Percentiles rank a stretch among this genome's conserved stretches.
Evolutionary conservation across 306 rosid species (phyloP).

Genomic region (Lablab purpureus): DNA sequence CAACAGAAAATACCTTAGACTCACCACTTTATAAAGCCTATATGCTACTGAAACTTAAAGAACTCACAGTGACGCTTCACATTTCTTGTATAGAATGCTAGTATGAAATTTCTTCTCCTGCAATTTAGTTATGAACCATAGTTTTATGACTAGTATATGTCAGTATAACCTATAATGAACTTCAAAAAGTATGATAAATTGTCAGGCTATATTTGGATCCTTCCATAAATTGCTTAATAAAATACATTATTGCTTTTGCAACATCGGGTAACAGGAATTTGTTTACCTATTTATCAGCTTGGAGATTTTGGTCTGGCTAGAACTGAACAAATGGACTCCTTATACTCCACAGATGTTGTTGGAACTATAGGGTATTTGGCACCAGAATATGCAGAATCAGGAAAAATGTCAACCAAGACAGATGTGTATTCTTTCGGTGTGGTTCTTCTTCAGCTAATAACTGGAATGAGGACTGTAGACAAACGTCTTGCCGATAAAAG

Average conservation of each 20-base stretch:
- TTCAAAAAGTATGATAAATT: neutral
- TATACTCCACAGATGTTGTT: slow-evolving; percentile 55
- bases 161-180: neutral
- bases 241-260: neutral
- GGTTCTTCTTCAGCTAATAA: slow-evolving; percentile 74
- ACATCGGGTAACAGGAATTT: slow-evolving; percentile 28
- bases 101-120: neutral
- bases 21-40: neutral
- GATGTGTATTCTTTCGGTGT: slow-evolving; percentile 88
- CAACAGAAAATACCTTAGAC: neutral
- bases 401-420: slow-evolving; percentile 76
- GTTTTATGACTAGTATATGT: slow-evolving; percentile 1
- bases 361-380: slow-evolving; percentile 86
- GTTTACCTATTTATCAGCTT: slow-evolving; percentile 52
- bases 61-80: neutral
- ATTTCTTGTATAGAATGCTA: slow-evolving; percentile 9
- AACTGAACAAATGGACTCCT: slow-evolving; percentile 50
- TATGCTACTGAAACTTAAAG: neutral
- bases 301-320: slow-evolving; percentile 92
- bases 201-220: neutral
- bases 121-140: neutral
- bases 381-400: slow-evolving; percentile 86
- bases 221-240: neutral
- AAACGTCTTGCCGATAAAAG: slow-evolving; percentile 67
- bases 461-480: slow-evolving; percentile 75